Evolutionary conservation across 108 stramenopile genomes (phyloP), one percentile per base, ranked within the genome.

Genomic region (Aurantiochytrium sp.): DNA sequence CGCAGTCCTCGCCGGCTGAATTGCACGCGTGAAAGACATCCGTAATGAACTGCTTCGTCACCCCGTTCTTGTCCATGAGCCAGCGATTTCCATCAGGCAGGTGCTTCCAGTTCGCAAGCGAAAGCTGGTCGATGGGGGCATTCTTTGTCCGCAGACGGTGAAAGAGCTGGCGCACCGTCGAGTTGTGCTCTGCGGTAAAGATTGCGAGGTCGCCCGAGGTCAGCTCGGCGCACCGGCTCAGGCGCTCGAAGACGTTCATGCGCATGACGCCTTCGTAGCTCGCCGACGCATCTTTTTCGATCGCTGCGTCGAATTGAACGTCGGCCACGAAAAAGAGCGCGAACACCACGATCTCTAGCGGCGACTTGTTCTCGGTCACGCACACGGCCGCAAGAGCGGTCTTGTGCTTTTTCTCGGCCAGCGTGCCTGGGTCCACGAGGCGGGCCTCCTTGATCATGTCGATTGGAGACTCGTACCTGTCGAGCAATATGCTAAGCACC

Each of bases 401-500:
- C 36, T 42, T 37, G 19, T 48, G 24, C 30, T 81, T 81, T 42
- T 81, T 81, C 19, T 17, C 30, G 4, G 27, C 6, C 21, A 81
- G 30, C 0, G 8, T 42, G 42, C 2, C 24, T 15, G 24, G 27
- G 39, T 81, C 73, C 39, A 42, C 39, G 45, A 81, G 73, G 6
- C 32, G 12, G 6, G 73, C 45, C 3, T 81, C 73, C 45, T 81
- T 81, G 42, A 81, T 48, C n/a, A 81, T 81, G 73, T 81, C 73
- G 10, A 81, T 12, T 0, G 45, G 42, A 0, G 73, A 81, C 3
- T 48, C 73, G 39, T 41, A 81, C 12, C 39, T 41, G 45, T 48
- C 45, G 0, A 48, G 45, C 39, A 24, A 2, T 0, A 48, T 81
- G 27, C 39, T 81, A 41, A 81, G 73, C 36, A 81, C 24, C 73